phyloP scores from a whole-genome alignment of 371 early-diverging fungal genomes.

The Mucor plumbeus region DNA sequence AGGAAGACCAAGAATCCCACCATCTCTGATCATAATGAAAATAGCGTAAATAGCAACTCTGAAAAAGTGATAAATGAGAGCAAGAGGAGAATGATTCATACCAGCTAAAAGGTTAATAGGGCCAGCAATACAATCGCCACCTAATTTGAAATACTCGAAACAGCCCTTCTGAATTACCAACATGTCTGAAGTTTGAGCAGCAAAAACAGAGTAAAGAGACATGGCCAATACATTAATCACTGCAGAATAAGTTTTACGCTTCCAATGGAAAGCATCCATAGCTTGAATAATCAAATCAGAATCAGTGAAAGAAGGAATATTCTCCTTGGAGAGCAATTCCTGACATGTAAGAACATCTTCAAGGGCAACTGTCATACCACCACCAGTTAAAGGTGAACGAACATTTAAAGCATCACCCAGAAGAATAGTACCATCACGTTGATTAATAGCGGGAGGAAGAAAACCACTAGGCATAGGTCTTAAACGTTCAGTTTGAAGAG shows the following conservation, averaged over 20 bases:
- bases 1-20: constrained; percentile 45
- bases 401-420: constrained; percentile 95
- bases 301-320: constrained; percentile 55
- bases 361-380: constrained; percentile 96
- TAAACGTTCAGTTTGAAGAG: constrained; percentile 76
- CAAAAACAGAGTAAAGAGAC: constrained; percentile 88
- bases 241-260: constrained; percentile 70
- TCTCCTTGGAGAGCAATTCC: constrained; percentile 51
- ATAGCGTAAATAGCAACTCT: constrained; percentile 80
- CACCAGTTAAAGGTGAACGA: constrained; percentile 90
- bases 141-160: constrained; percentile 84
- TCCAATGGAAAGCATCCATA: constrained; percentile 74
- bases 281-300: constrained; percentile 52
- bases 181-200: constrained; percentile 61
- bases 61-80: constrained; percentile 82
- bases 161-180: constrained; percentile 78
- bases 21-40: constrained; percentile 43
- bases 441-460: constrained; percentile 74
- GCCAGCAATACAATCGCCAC: constrained; percentile 76
- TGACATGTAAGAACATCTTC: constrained; percentile 82
- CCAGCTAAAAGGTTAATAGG: constrained; percentile 87
- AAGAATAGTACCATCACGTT: constrained; percentile 72
- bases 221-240: constrained; percentile 91
- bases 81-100: constrained; percentile 63
- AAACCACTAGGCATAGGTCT: constrained; percentile 93